phyloP scores from a whole-genome alignment of 2,329 filamentous ascomycete species.

The Claviceps arundinis region DNA sequence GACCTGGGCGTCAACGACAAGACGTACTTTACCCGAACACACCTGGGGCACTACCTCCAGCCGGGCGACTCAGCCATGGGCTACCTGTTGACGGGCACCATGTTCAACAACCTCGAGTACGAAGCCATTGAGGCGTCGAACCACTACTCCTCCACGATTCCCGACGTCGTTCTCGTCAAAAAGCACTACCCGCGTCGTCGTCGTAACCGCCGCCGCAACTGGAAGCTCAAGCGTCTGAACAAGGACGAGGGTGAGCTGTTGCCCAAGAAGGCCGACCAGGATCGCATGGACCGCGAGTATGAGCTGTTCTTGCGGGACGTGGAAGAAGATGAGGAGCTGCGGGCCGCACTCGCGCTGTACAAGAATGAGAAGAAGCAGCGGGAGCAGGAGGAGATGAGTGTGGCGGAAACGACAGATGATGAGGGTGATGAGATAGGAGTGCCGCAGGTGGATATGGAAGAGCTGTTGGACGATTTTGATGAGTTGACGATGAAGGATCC shows the following conservation, averaged over 20 bases:
- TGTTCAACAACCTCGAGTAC: constrained; percentile 82
- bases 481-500: constrained; percentile 45
- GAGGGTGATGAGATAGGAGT: constrained; percentile 49
- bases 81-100: constrained; percentile 79
- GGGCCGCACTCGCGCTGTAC: constrained; percentile 75
- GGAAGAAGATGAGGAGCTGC: constrained; percentile 84
- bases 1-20: constrained; percentile 79
- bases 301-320: constrained; percentile 95
- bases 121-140: constrained; percentile 70
- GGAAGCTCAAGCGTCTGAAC: constrained; percentile 88
- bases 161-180: constrained; percentile 92
- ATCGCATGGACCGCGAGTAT: constrained; percentile 82
- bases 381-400: constrained; percentile 52
- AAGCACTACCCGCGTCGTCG: constrained; percentile 83
- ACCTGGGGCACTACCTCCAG: constrained; percentile 74
- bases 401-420: constrained; percentile 48
- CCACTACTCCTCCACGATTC: constrained; percentile 65
- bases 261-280: constrained; percentile 77
- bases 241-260: constrained; percentile 80
- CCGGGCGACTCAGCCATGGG: constrained; percentile 87
- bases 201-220: constrained; percentile 71
- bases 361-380: constrained; percentile 46
- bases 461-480: constrained; percentile 84
- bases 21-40: constrained; percentile 81
- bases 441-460: constrained; percentile 63